Base-by-base conservation (phyloP, 768 basidiomycete genomes). In the Boletus rufocinnamomeus region DNA sequence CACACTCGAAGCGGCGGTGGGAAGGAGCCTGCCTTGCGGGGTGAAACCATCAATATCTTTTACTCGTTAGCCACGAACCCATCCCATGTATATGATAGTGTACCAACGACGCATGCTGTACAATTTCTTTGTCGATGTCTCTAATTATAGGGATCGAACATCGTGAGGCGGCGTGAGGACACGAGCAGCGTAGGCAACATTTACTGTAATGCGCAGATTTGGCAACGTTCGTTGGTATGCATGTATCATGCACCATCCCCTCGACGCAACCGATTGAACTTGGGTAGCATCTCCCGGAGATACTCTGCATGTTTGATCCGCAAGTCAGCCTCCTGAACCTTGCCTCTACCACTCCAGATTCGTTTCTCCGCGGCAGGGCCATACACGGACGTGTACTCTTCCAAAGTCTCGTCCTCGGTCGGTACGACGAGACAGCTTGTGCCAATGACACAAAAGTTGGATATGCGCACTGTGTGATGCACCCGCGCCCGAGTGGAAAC, bases 251-350 rank as follows among this genome's bases (percentile, higher is more conserved):
- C 74, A 34, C 81, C 84, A 61, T 86, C 84, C 23, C 81, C 84
- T 51, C 84, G 76, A 56, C 88, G 75, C 56, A 92, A 67, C 50
- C 91, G 75, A 71, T 94, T 93, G 68, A 94, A 94, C 75, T 94
- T 93, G 46, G 91, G 91, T 45, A 94, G 66, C 87, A 94, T 94
- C 71, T 98, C 96, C 44, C 87, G 79, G 52, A 98, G 79, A 72
- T 98, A 98, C 66, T 96, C 94, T 5, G 87, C 84, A 66, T 98
- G 95, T 69, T 98, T 98, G 46, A 82, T 77, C 53, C 93, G 80
- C 59, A 98, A 71, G 66, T 93, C 93, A 28, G 82, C 81, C 66
- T 95, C 95, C 66, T 95, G 93, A 0, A 87, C 78, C 63, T 86
- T 84, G 9, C 93, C 93, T 60, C 89, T 80, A 17, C 92, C 93